Evolutionary conservation across 2,329 filamentous ascomycete genomes (phyloP).

Genomic region (Sporothrix variecibatus): DNA sequence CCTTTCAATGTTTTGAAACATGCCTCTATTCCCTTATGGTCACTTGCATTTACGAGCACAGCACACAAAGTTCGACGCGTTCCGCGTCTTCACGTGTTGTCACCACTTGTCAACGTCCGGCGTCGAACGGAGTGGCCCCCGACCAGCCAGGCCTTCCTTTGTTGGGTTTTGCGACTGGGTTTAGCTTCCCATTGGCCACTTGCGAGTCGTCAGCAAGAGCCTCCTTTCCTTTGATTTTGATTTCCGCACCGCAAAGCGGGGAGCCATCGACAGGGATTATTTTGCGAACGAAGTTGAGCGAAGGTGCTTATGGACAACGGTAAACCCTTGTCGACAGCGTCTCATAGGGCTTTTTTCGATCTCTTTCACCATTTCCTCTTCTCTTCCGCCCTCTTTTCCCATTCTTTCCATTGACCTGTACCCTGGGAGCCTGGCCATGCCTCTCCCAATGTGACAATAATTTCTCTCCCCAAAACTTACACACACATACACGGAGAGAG

Average conservation of each 20-base stretch:
- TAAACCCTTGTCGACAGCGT: neutral
- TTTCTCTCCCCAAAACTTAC: neutral
- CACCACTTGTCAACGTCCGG: neutral
- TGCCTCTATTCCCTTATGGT: neutral
- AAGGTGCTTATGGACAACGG: neutral
- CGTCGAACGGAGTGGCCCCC: neutral
- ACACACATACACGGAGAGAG: too few relatives aligned
- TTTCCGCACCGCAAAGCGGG: neutral
- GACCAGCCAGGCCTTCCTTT: neutral
- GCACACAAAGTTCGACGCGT: neutral
- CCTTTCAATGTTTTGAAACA: neutral
- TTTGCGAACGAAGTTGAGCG: neutral
- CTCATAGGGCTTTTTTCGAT: neutral
- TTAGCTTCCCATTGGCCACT: neutral
- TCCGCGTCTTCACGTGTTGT: neutral
- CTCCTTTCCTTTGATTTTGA: slow-evolving; percentile 4
- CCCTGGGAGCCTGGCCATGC: neutral
- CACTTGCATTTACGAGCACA: neutral
- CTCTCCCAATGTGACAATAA: neutral
- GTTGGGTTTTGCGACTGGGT: neutral
- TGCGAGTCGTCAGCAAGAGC: neutral
- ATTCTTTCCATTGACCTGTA: neutral
- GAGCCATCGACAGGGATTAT: neutral
- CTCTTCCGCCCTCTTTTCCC: neutral
- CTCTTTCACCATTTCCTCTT: neutral